Evolutionary conservation across 495 filamentous ascomycete genomes (phyloP).

Genomic region (Podospora australis): DNA sequence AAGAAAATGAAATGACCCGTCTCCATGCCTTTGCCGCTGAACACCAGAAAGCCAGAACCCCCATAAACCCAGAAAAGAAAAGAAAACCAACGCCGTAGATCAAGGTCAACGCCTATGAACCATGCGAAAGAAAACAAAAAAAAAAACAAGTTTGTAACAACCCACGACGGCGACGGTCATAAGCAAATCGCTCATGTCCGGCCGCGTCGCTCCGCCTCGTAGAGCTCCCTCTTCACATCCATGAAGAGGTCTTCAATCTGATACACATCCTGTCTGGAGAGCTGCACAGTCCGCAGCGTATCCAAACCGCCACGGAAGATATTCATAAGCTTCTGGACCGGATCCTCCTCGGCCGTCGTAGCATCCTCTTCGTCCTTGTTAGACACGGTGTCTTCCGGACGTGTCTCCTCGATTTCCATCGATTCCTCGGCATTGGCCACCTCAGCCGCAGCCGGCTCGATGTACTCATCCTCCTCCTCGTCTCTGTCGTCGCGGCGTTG

Average conservation of each 20-base stretch:
- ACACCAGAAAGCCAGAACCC: neutral
- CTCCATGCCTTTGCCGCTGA: neutral
- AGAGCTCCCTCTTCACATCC: constrained; percentile 58
- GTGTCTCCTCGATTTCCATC: constrained; percentile 5
- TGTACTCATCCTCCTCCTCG: constrained; percentile 3
- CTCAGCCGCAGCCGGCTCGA: neutral
- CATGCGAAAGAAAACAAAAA: neutral
- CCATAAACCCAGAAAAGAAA: neutral
- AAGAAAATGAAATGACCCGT: no score
- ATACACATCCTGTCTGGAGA: constrained; percentile 48
- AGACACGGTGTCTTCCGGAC: neutral
- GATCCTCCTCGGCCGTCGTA: neutral
- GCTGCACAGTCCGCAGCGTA: constrained; percentile 42
- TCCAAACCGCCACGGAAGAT: constrained; percentile 46
- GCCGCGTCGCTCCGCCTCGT: constrained; percentile 52
- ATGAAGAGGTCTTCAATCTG: constrained; percentile 62
- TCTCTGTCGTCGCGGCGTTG: constrained; percentile 9
- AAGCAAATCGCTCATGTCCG: constrained; percentile 12
- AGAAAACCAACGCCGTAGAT: neutral
- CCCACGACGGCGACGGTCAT: no score
- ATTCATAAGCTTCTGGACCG: constrained; percentile 35
- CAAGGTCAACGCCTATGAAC: neutral
- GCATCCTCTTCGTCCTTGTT: neutral
- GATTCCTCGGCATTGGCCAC: neutral
- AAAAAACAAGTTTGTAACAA: neutral